These are phyloP conservation scores for Populus ilicifolia DNA, from an alignment of 345 rosid species.

Conservation along the genomic window DNA sequence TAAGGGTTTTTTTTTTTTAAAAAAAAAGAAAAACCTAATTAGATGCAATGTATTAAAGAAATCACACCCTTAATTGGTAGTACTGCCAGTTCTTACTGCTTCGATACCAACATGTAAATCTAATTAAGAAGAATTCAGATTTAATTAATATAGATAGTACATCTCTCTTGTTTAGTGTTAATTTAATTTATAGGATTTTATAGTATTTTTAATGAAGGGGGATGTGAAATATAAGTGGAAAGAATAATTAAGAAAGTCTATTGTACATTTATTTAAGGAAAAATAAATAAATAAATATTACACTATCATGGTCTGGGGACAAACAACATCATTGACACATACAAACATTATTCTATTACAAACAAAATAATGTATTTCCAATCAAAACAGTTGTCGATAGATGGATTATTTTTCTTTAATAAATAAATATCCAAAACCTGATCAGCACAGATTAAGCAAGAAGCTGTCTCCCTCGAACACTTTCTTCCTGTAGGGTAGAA, in stretches of 20 bases:
- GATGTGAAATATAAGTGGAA: background rate
- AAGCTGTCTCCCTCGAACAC: background rate
- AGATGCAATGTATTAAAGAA: background rate
- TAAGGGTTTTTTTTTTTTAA: no score
- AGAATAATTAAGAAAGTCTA: background rate
- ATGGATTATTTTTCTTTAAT: background rate
- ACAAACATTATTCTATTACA: background rate
- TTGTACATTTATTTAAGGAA: background rate
- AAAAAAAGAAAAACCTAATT: no score
- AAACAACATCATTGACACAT: background rate
- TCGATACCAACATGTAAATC: conserved; percentile 14
- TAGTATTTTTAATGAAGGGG: background rate
- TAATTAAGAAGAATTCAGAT: background rate
- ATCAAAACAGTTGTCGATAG: background rate
- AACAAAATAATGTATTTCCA: background rate
- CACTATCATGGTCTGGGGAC: background rate
- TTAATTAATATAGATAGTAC: background rate
- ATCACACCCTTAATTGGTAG: background rate
- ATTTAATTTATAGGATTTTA: background rate
- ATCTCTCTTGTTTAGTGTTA: background rate
- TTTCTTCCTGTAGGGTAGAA: background rate
- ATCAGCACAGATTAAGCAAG: background rate
- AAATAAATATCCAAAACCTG: no score
- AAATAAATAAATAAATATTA: background rate
- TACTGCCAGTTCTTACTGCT: background rate